A percentile compares a stretch with the other conserved stretches of the same genome.
These are phyloP conservation scores for Cenchrus americanus DNA, from an alignment of 176 grass and related monocot genomes.

Conservation along the genomic window DNA sequence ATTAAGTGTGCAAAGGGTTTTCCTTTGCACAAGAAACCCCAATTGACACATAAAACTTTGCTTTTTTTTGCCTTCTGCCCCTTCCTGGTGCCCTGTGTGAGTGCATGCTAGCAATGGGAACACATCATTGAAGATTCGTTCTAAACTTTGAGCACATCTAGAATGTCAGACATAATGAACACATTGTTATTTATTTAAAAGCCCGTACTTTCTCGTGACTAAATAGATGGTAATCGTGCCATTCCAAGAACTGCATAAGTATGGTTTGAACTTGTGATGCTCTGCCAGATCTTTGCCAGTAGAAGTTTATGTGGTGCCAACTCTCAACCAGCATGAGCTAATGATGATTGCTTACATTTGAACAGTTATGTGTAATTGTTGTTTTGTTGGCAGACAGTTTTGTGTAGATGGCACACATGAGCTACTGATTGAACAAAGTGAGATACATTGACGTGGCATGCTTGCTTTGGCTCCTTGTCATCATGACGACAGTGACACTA, in stretches of 20 bases:
- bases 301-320: not conserved
- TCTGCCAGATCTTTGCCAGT: not conserved
- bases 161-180: not conserved
- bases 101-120: not conserved
- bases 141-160: conserved; percentile 22
- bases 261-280: not conserved
- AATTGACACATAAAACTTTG: not conserved
- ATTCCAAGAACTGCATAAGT: not conserved
- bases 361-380: too few relatives aligned
- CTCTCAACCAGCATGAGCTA: conserved; percentile 19
- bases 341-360: not conserved
- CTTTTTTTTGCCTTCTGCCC: not conserved
- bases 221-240: conserved; percentile 1
- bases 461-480: not conserved
- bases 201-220: not conserved
- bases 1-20: conserved; percentile 16
- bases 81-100: conserved; percentile 6
- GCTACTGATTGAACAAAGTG: too few relatives aligned
- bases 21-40: conserved; percentile 27
- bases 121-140: conserved; percentile 4
- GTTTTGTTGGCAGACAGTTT: too few relatives aligned
- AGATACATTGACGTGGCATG: not conserved
- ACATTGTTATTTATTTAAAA: not conserved
- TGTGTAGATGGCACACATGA: too few relatives aligned
- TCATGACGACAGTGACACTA: not conserved